Conservation (phyloP, 371 early-diverging fungal genomes). For the Dinochytrium kinnereticum region DNA sequence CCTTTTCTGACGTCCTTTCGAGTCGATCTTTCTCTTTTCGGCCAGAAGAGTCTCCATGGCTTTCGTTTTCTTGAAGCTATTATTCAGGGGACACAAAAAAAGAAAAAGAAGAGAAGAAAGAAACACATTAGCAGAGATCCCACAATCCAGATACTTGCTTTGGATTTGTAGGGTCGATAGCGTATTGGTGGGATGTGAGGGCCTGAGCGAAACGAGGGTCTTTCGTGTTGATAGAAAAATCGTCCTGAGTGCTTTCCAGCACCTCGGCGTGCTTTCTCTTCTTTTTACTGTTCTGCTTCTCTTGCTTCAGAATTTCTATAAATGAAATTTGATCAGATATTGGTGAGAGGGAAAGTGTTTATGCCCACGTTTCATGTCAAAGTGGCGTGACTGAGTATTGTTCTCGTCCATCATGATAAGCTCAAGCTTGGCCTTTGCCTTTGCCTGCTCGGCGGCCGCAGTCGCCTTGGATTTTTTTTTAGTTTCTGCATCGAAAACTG, state of each 20-base stretch:
- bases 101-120: neutral
- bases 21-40: constrained; percentile 66
- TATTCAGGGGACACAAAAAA: too few species aligned
- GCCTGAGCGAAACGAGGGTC: constrained; percentile 89
- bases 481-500: neutral
- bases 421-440: constrained; percentile 75
- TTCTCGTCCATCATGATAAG: constrained; percentile 47
- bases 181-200: constrained; percentile 84
- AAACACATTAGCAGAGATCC: neutral
- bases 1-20: neutral
- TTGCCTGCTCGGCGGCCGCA: constrained; percentile 22
- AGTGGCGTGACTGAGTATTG: constrained; percentile 34
- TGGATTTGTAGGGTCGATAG: constrained; percentile 95
- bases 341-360: neutral
- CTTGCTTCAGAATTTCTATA: constrained; percentile 81
- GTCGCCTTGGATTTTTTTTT: neutral
- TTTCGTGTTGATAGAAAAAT: constrained; percentile 80
- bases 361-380: constrained; percentile 59
- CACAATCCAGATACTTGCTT: constrained; percentile 44
- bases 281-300: constrained; percentile 66
- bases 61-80: constrained; percentile 89
- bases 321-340: neutral
- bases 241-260: constrained; percentile 66
- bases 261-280: constrained; percentile 30
- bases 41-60: constrained; percentile 81